Conservation (phyloP, 2,329 filamentous ascomycete species). For the Trichoderma simmonsii region DNA sequence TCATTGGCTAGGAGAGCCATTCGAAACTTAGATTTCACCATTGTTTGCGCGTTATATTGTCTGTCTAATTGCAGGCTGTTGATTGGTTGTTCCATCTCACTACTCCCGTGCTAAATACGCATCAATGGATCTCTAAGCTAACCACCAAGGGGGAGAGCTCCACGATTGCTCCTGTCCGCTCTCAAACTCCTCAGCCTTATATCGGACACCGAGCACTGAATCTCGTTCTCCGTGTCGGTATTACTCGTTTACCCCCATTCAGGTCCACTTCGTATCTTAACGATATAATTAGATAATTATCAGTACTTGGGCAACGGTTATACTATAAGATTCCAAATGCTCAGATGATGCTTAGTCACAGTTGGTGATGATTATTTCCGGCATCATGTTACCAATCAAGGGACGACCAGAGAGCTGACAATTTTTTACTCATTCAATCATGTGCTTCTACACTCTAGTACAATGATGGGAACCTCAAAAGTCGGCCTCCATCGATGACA, state of each 20-base stretch:
- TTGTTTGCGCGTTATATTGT: neutral
- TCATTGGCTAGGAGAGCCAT: neutral
- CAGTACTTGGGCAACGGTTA: neutral
- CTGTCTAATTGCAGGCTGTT: neutral
- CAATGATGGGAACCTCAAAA: slow-evolving; percentile 53
- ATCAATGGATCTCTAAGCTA: neutral
- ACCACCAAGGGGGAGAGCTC: neutral
- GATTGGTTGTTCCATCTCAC: neutral
- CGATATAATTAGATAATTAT: neutral
- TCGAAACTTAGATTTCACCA: neutral
- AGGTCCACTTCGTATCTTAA: neutral
- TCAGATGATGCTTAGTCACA: neutral
- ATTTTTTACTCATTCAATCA: neutral
- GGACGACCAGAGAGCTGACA: neutral
- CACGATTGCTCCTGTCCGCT: neutral
- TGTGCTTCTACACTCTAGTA: slow-evolving; percentile 37
- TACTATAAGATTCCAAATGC: neutral
- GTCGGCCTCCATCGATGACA: slow-evolving; percentile 60
- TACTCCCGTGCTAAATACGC: neutral
- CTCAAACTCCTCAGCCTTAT: neutral
- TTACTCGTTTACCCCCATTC: too few species aligned
- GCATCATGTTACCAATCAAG: neutral
- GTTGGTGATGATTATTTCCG: neutral
- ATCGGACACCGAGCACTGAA: neutral
- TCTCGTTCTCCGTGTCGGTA: neutral